phyloP scores from a whole-genome alignment of 768 basidiomycete genomes.

The Boletus huronensis region DNA sequence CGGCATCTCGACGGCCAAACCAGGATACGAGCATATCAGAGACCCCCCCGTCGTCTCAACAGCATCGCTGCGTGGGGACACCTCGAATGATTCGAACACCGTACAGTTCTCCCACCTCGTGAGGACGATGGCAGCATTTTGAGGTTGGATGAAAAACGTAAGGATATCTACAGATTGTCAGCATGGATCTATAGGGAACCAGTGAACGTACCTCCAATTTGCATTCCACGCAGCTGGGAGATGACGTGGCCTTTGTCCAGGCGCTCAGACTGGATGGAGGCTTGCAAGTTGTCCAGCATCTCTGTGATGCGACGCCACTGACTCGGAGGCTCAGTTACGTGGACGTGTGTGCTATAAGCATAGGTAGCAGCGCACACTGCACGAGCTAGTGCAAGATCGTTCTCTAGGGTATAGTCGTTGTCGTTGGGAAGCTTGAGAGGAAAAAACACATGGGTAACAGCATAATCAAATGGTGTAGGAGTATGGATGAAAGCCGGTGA shows the following conservation, averaged over 20 bases:
- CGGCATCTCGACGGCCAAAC: constrained; percentile 32
- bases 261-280: too few species aligned
- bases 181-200: background rate
- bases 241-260: background rate
- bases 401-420: too few species aligned
- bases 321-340: too few species aligned
- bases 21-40: constrained; percentile 34
- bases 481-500: too few species aligned
- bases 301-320: too few species aligned
- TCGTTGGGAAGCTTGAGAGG: too few species aligned
- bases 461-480: too few species aligned
- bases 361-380: too few species aligned
- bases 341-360: too few species aligned
- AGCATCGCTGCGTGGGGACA: constrained; percentile 26
- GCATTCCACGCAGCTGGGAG: constrained; percentile 1
- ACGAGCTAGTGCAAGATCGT: too few species aligned
- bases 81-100: constrained; percentile 42
- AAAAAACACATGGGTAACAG: too few species aligned
- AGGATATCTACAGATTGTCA: constrained; percentile 29
- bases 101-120: constrained; percentile 22
- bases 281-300: too few species aligned
- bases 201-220: background rate
- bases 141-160: constrained; percentile 32
- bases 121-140: constrained; percentile 28
- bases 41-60: background rate